Percentiles rank a stretch among this genome's conserved stretches.
Conservation (phyloP, 1,284 basidiomycete genomes). For the Ustilago curta region DNA sequence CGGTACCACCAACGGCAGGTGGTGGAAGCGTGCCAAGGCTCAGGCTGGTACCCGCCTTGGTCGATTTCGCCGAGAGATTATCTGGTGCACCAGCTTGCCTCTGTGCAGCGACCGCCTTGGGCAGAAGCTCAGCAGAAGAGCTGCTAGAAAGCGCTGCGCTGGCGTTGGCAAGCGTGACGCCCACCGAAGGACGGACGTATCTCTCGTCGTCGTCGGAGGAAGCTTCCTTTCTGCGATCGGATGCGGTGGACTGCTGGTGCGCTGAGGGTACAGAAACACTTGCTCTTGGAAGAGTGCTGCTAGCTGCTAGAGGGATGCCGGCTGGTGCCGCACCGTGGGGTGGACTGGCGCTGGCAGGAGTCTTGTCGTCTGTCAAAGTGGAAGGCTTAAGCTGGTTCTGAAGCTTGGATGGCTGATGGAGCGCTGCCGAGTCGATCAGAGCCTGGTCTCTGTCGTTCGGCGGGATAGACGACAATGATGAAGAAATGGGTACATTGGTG, state of each 20-base stretch:
- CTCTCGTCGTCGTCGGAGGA: slow-evolving; percentile 49
- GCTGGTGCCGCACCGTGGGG: slow-evolving; percentile 24
- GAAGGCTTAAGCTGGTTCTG: slow-evolving; percentile 36
- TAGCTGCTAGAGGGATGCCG: slow-evolving; percentile 5
- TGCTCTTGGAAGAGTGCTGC: slow-evolving; percentile 5
- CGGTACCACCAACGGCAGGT: slow-evolving; percentile 10
- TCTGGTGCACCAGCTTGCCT: slow-evolving; percentile 22
- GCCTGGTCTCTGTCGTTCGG: slow-evolving; percentile 52
- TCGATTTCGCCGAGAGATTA: neutral
- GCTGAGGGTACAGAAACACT: slow-evolving; percentile 14
- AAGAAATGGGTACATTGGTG: slow-evolving; percentile 39
- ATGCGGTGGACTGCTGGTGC: slow-evolving; percentile 21
- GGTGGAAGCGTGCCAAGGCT: slow-evolving; percentile 48
- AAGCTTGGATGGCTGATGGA: slow-evolving; percentile 45
- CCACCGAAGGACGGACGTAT: slow-evolving; percentile 34
- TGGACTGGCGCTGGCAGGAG: slow-evolving; percentile 50
- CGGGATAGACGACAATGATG: slow-evolving; percentile 45
- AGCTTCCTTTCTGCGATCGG: slow-evolving; percentile 29
- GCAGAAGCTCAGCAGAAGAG: slow-evolving; percentile 48
- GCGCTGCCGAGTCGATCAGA: slow-evolving; percentile 44
- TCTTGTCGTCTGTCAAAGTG: slow-evolving; percentile 29
- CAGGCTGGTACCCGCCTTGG: slow-evolving; percentile 23
- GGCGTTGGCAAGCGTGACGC: slow-evolving; percentile 47
- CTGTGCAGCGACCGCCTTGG: slow-evolving; percentile 43
- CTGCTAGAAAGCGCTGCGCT: slow-evolving; percentile 51